A percentile compares a stretch with the other conserved stretches of the same genome.
Conservation (phyloP, 805 yeast genomes). For the Saccharomycopsis fibuligera region DNA sequence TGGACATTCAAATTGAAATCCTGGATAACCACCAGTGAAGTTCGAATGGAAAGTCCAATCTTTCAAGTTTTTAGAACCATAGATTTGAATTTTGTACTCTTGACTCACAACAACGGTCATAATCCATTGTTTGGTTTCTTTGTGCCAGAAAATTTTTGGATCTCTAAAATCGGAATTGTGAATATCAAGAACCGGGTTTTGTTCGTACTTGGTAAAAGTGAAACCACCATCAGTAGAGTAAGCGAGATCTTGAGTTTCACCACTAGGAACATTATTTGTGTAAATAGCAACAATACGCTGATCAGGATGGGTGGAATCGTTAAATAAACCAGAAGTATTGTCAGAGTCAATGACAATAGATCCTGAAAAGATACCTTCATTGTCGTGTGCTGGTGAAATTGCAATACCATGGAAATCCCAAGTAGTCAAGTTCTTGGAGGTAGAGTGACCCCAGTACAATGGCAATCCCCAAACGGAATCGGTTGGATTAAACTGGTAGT, state of each 20-base stretch:
- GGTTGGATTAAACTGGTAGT: constrained; percentile 35
- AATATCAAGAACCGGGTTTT: constrained; percentile 31
- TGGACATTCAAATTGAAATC: constrained; percentile 39
- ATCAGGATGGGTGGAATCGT: constrained; percentile 25
- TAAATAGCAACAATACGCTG: constrained; percentile 34
- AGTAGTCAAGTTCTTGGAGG: constrained; percentile 29
- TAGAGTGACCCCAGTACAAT: constrained; percentile 38
- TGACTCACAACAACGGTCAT: constrained; percentile 29
- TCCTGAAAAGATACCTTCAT: constrained; percentile 33
- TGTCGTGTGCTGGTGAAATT: constrained; percentile 26
- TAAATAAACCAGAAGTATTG: constrained; percentile 33
- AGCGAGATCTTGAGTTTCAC: constrained; percentile 31
- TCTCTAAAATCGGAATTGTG: constrained; percentile 30
- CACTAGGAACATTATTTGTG: constrained; percentile 27
- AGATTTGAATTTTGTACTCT: constrained; percentile 28
- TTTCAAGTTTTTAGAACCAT: constrained; percentile 26
- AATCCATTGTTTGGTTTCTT: constrained; percentile 28
- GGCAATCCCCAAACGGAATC: constrained; percentile 31
- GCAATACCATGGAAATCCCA: constrained; percentile 34
- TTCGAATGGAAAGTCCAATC: constrained; percentile 28
- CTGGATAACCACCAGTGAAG: constrained; percentile 28
- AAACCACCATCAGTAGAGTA: constrained; percentile 33
- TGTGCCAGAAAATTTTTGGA: constrained; percentile 34
- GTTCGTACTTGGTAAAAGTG: constrained; percentile 28
- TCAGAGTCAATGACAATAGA: constrained; percentile 32